Conservation (phyloP, 805 yeast genomes). For the Pichia thaimueangensis region DNA sequence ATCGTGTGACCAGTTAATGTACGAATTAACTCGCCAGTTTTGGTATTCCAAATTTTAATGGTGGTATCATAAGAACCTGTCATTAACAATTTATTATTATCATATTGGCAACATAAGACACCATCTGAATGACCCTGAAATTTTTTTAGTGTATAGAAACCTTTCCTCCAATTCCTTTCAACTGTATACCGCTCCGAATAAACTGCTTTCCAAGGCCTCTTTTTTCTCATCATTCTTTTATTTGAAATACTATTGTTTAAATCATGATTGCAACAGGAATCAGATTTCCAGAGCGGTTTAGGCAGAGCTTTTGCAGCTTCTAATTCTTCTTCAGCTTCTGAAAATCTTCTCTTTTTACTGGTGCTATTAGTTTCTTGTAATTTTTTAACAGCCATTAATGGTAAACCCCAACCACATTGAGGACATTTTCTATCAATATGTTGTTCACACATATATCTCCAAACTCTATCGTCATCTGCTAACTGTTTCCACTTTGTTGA, state of each 20-base stretch:
- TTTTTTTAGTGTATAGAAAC: slow-evolving; percentile 53
- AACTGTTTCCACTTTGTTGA: slow-evolving; percentile 77
- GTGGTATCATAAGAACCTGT: slow-evolving; percentile 92
- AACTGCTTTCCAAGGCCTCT: slow-evolving; percentile 93
- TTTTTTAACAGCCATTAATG: slow-evolving; percentile 81
- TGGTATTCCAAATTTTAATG: slow-evolving; percentile 88
- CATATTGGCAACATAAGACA: slow-evolving; percentile 80
- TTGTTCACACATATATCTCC: slow-evolving; percentile 98
- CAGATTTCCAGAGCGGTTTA: slow-evolving; percentile 21
- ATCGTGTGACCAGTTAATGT: slow-evolving; percentile 84
- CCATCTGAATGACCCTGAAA: slow-evolving; percentile 85
- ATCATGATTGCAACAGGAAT: no score
- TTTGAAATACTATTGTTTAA: not conserved
- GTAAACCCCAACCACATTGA: slow-evolving; percentile 98
- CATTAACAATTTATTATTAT: slow-evolving; percentile 65
- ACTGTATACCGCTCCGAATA: slow-evolving; percentile 86
- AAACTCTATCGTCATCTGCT: slow-evolving; percentile 94
- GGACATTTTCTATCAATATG: slow-evolving; percentile 97
- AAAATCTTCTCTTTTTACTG: slow-evolving; percentile 19
- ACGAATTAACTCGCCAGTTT: slow-evolving; percentile 66
- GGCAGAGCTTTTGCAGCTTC: slow-evolving; percentile 18
- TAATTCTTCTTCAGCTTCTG: slow-evolving; percentile 20
- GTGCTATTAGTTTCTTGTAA: slow-evolving; percentile 29
- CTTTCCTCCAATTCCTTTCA: slow-evolving; percentile 93
- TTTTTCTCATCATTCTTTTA: slow-evolving; percentile 29